Evolutionary conservation across 2,329 filamentous ascomycete species (phyloP).

Genomic region (Amauroascus verrucosus): DNA sequence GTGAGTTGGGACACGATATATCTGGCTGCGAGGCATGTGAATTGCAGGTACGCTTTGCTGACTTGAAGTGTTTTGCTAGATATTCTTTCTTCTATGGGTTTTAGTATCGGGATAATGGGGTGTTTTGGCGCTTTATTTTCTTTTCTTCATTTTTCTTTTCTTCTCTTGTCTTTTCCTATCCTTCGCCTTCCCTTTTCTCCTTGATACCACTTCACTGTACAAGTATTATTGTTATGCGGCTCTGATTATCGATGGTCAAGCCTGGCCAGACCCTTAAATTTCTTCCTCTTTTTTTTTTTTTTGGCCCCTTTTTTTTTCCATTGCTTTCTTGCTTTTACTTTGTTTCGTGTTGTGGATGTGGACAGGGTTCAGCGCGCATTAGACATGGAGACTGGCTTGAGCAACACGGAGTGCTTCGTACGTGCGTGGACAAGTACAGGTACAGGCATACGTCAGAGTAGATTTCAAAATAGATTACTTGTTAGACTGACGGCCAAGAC

Average conservation of each 20-base stretch:
- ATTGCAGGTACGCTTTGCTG: background rate
- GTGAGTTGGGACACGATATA: constrained; percentile 22
- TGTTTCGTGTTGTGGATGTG: too few species aligned
- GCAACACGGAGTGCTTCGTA: too few species aligned
- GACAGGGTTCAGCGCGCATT: too few species aligned
- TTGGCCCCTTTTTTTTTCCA: background rate
- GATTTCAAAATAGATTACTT: too few species aligned
- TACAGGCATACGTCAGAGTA: too few species aligned
- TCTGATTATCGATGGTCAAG: background rate
- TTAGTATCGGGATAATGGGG: constrained; percentile 14
- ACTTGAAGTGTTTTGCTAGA: constrained; percentile 5
- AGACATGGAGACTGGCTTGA: too few species aligned
- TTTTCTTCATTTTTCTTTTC: background rate
- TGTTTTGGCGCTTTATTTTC: background rate
- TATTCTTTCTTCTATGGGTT: constrained; percentile 17
- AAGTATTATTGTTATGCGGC: background rate
- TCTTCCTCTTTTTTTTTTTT: background rate
- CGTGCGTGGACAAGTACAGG: too few species aligned
- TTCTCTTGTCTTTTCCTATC: background rate
- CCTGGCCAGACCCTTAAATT: background rate
- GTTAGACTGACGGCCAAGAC: background rate
- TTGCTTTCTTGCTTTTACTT: background rate
- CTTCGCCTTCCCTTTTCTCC: too few species aligned
- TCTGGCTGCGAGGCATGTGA: background rate
- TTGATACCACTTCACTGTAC: background rate